phyloP scores from a whole-genome alignment of 2,329 filamentous ascomycete species.

The Calonectria ilicicola region DNA sequence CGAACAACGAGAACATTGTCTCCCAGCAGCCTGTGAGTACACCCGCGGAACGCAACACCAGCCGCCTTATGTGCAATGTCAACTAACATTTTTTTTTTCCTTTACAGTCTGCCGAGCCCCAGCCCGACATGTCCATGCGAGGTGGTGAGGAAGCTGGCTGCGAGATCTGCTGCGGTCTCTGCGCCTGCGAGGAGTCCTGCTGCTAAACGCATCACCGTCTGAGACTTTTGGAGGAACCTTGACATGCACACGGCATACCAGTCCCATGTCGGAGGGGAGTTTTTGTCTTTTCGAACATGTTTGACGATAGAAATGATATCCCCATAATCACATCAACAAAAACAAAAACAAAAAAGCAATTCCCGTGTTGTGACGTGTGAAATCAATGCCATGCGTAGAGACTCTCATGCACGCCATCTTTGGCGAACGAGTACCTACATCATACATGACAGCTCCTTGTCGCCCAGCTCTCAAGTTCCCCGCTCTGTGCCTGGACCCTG shows the following conservation, averaged over 20 bases:
- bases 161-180: conserved; percentile 60
- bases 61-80: neutral
- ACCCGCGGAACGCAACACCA: neutral
- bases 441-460: neutral
- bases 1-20: conserved; percentile 50
- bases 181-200: conserved; percentile 57
- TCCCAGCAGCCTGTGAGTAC: conserved; percentile 56
- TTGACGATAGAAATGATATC: conserved; percentile 29
- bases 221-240: neutral
- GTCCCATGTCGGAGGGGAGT: neutral
- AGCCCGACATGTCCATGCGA: conserved; percentile 56
- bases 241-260: neutral
- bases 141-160: conserved; percentile 60
- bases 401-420: neutral
- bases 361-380: neutral
- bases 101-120: conserved; percentile 52
- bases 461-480: neutral
- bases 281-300: conserved; percentile 13
- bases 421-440: neutral
- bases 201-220: conserved; percentile 47
- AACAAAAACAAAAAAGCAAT: neutral
- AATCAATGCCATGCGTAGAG: neutral
- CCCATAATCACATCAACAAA: neutral
- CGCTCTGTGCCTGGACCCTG: neutral
- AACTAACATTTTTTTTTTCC: conserved; percentile 1